Evolutionary conservation across 495 filamentous ascomycete species (phyloP).

Genomic region (Aspergillus haitiensis): DNA sequence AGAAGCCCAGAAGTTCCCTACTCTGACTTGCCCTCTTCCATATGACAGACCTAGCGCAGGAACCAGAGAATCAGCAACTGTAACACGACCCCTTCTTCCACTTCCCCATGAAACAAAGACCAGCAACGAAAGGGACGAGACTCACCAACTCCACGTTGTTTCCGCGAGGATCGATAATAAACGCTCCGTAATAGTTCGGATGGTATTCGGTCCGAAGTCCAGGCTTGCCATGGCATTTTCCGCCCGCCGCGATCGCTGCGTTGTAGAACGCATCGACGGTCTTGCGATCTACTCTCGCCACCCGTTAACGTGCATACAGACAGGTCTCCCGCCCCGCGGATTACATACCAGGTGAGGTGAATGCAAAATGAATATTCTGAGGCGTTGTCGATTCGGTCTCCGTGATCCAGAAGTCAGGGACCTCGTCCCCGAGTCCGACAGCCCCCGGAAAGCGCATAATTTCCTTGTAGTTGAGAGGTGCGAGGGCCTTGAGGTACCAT

Average conservation of each 20-base stretch:
- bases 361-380: slow-evolving; percentile 25
- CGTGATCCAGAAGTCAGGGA: slow-evolving; percentile 46
- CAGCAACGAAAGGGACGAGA: background rate
- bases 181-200: slow-evolving; percentile 50
- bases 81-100: background rate
- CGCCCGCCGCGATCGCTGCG: slow-evolving; percentile 46
- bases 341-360: slow-evolving; percentile 20
- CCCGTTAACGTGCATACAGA: background rate
- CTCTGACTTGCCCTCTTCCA: too few species aligned
- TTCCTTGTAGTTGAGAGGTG: slow-evolving; percentile 41
- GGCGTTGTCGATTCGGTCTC: slow-evolving; percentile 15
- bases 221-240: slow-evolving; percentile 46
- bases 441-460: slow-evolving; percentile 27
- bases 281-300: slow-evolving; percentile 25
- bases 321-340: background rate
- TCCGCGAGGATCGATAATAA: slow-evolving; percentile 51
- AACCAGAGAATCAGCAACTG: background rate
- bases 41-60: too few species aligned
- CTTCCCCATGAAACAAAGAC: background rate
- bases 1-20: too few species aligned
- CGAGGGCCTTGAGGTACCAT: slow-evolving; percentile 41
- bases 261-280: slow-evolving; percentile 43
- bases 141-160: slow-evolving; percentile 53
- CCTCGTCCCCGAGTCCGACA: slow-evolving; percentile 26
- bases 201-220: slow-evolving; percentile 43